Evolutionary conservation across 148 eudicot species (phyloP).

Genomic region (Fallopia convolvulus): DNA sequence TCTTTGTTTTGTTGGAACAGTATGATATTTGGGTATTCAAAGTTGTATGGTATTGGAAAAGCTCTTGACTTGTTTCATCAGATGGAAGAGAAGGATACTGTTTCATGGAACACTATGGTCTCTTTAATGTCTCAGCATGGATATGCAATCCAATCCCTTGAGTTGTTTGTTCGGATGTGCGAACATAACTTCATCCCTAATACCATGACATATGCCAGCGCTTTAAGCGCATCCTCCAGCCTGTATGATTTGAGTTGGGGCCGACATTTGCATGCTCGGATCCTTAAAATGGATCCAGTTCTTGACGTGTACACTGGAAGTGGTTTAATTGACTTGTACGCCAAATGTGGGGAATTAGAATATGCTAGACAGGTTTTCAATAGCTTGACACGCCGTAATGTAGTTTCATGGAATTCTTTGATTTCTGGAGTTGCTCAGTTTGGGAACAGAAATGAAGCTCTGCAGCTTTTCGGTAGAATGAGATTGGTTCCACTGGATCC

Average conservation of each 20-base stretch:
- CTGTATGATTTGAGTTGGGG: conserved; percentile 29
- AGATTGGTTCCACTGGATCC: conserved; percentile 21
- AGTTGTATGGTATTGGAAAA: conserved; percentile 13
- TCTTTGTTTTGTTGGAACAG: conserved; percentile 36
- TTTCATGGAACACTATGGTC: conserved; percentile 37
- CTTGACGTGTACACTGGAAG: conserved; percentile 28
- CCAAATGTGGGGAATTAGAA: conserved; percentile 28
- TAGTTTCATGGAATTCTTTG: conserved; percentile 35
- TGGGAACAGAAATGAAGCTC: conserved; percentile 26
- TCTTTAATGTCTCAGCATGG: conserved; percentile 29
- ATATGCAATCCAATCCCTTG: conserved; percentile 15
- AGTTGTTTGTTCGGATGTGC: conserved; percentile 34
- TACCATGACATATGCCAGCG: conserved; percentile 37
- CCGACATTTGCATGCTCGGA: conserved; percentile 35
- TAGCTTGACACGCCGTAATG: conserved; percentile 16
- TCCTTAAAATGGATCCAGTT: conserved; percentile 19
- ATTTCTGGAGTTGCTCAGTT: conserved; percentile 25
- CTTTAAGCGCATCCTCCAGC: conserved; percentile 27
- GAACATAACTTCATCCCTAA: conserved; percentile 24
- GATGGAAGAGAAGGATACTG: conserved; percentile 27
- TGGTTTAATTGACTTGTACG: conserved; percentile 36
- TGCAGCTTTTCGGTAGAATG: conserved; percentile 27
- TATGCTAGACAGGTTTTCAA: conserved; percentile 26
- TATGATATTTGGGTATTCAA: conserved; percentile 32
- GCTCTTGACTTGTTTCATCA: conserved; percentile 26